Evolutionary conservation across 2,329 filamentous ascomycete species (phyloP).

Genomic region (Fusarium denticulatum): DNA sequence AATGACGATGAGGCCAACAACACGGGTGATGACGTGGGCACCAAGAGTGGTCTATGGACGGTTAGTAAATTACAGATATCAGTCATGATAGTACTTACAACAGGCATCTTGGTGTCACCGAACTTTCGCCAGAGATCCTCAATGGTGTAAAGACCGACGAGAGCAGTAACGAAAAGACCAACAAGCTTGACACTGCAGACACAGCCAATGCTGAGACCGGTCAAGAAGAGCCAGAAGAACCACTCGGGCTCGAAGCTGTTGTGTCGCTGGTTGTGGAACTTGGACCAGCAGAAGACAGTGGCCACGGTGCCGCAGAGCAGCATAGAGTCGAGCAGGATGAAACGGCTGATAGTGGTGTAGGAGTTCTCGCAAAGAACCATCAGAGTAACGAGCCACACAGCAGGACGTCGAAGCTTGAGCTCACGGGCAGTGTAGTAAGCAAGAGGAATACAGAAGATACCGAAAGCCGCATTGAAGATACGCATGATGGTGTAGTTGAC

Average conservation of each 20-base stretch:
- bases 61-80: constrained; percentile 6
- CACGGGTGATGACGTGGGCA: constrained; percentile 81
- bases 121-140: constrained; percentile 99
- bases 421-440: constrained; percentile 96
- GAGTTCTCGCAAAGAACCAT: constrained; percentile 99
- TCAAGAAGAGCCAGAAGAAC: constrained; percentile 94
- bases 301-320: constrained; percentile 98
- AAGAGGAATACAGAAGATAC: constrained; percentile 89
- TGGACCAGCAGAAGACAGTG: constrained; percentile 95
- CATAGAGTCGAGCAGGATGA: constrained; percentile 99
- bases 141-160: constrained; percentile 94
- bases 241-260: constrained; percentile 90
- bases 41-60: constrained; percentile 67
- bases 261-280: constrained; percentile 89
- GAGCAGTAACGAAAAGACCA: constrained; percentile 91
- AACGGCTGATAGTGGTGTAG: constrained; percentile 97
- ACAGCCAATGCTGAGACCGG: constrained; percentile 94
- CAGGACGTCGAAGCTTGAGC: constrained; percentile 83
- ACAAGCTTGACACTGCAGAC: constrained; percentile 99
- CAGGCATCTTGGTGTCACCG: constrained; percentile 90
- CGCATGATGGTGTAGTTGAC: constrained; percentile 99
- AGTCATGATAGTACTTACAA: constrained; percentile 60
- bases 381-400: constrained; percentile 93
- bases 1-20: constrained; percentile 87
- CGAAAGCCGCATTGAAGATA: constrained; percentile 95